Evolutionary conservation across 768 basidiomycete species (phyloP).

Genomic region (Kwoniella newhampshirensis): DNA sequence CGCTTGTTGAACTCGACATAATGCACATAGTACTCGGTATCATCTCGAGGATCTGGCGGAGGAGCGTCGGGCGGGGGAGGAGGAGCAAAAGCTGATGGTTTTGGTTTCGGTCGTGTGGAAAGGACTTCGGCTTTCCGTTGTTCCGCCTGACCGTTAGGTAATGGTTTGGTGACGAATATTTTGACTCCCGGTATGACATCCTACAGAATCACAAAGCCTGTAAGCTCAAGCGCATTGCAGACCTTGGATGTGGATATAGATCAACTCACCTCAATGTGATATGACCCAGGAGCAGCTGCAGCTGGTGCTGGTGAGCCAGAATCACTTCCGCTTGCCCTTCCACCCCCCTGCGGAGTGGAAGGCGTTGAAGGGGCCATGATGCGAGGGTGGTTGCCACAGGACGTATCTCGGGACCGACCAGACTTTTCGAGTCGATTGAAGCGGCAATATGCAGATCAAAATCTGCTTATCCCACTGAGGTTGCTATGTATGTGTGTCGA

Average conservation of each 20-base stretch:
- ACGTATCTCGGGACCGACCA: neutral
- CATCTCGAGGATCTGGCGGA: constrained; percentile 67
- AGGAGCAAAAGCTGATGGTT: constrained; percentile 49
- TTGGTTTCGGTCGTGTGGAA: constrained; percentile 84
- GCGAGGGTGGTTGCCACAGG: constrained; percentile 5
- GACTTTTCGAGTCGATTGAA: constrained; percentile 2
- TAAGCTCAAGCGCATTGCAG: neutral
- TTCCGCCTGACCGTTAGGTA: constrained; percentile 70
- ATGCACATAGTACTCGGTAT: constrained; percentile 93
- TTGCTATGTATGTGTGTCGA: neutral
- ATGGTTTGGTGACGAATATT: constrained; percentile 82
- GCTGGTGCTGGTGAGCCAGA: constrained; percentile 44
- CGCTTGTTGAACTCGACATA: constrained; percentile 99
- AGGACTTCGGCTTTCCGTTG: constrained; percentile 94
- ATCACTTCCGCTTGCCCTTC: constrained; percentile 31
- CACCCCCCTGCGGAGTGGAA: constrained; percentile 32
- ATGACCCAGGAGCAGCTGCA: constrained; percentile 42
- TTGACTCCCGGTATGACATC: constrained; percentile 91
- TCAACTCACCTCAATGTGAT: constrained; percentile 41
- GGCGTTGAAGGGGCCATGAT: constrained; percentile 47
- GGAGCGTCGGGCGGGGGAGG: constrained; percentile 56
- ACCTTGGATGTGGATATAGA: neutral
- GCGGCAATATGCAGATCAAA: neutral
- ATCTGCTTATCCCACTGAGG: neutral
- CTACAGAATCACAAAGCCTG: constrained; percentile 57